phyloP scores from a whole-genome alignment of 441 rosid species.

The Populus hybrid region DNA sequence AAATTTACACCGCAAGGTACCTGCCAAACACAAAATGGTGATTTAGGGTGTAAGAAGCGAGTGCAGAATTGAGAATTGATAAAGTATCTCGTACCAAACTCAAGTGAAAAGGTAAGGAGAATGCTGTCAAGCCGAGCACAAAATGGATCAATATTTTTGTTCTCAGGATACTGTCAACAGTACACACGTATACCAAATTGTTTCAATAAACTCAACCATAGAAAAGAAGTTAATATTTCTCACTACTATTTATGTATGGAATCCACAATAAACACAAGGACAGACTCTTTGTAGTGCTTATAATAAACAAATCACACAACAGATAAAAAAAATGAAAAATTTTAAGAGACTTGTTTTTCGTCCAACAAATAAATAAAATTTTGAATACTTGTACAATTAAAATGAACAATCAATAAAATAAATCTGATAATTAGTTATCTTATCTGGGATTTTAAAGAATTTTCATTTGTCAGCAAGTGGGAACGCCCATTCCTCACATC shows the following conservation, averaged over 20 bases:
- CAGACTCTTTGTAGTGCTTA: too few relatives aligned
- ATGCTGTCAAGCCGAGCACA: background rate
- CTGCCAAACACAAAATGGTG: slow-evolving; percentile 38
- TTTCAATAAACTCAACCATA: too few relatives aligned
- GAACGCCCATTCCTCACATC: background rate
- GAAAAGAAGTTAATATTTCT: too few relatives aligned
- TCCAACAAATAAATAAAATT: too few relatives aligned
- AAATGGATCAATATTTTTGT: too few relatives aligned
- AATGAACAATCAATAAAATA: background rate
- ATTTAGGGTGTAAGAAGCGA: background rate
- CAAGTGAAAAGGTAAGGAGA: background rate
- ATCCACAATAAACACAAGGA: too few relatives aligned
- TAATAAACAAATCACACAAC: background rate
- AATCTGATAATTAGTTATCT: background rate
- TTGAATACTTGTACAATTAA: background rate
- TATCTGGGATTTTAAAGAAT: background rate
- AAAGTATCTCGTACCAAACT: background rate
- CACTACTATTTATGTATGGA: too few relatives aligned
- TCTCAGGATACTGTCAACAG: too few relatives aligned
- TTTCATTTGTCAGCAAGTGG: background rate
- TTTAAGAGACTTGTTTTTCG: background rate
- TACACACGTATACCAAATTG: too few relatives aligned
- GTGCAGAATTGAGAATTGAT: slow-evolving; percentile 2
- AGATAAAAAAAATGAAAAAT: too few relatives aligned
- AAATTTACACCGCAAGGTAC: slow-evolving; percentile 65